Evolutionary conservation across 805 yeast genomes (phyloP).

Genomic region (Geotrichum ghanense): DNA sequence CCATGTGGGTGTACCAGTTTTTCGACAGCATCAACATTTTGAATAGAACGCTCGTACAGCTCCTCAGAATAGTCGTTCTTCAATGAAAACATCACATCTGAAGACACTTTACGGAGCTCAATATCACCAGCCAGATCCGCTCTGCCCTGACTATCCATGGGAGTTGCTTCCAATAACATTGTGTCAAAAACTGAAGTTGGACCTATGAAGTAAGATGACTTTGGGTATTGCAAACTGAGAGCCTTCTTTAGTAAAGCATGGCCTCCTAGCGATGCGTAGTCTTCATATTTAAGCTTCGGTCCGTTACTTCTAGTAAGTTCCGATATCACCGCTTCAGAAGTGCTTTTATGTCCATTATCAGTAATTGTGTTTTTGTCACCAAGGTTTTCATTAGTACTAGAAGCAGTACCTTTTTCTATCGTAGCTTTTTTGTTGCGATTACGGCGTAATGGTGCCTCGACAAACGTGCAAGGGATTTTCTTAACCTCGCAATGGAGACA

Average conservation of each 20-base stretch:
- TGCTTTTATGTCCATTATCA: constrained; percentile 18
- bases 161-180: constrained; percentile 51
- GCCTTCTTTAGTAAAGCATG: constrained; percentile 58
- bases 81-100: constrained; percentile 61
- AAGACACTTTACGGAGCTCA: constrained; percentile 68
- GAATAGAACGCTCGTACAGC: constrained; percentile 54
- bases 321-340: constrained; percentile 3
- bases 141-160: constrained; percentile 64
- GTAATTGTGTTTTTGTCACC: background rate
- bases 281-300: constrained; percentile 31
- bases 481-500: constrained; percentile 73
- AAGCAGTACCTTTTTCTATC: constrained; percentile 11
- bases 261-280: constrained; percentile 52
- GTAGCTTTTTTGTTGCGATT: constrained; percentile 14
- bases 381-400: constrained; percentile 1
- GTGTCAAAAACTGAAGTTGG: constrained; percentile 78
- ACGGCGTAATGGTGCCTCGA: constrained; percentile 35
- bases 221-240: constrained; percentile 70
- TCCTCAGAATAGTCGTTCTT: constrained; percentile 65
- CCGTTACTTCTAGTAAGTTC: constrained; percentile 13
- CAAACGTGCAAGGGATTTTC: constrained; percentile 62
- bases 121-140: constrained; percentile 58
- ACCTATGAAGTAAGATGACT: constrained; percentile 83
- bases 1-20: constrained; percentile 88
- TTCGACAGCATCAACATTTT: constrained; percentile 76